Evolutionary conservation across 2,329 filamentous ascomycete genomes (phyloP).

Genomic region (Nemania abortiva): DNA sequence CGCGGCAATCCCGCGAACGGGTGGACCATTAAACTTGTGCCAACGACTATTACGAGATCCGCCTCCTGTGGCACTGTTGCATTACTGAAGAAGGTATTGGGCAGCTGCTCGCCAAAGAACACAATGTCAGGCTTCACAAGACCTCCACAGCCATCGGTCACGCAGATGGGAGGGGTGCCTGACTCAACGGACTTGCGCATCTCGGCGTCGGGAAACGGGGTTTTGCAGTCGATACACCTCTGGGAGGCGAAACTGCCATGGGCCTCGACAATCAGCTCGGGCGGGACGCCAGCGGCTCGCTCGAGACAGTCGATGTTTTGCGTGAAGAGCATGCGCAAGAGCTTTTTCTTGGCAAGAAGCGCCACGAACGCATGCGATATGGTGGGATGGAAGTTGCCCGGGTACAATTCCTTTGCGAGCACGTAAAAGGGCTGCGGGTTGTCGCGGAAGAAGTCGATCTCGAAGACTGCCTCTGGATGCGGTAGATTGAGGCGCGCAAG

Average conservation of each 20-base stretch:
- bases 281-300: conserved; percentile 84
- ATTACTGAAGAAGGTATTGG: conserved; percentile 71
- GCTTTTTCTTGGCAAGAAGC: conserved; percentile 81
- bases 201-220: conserved; percentile 74
- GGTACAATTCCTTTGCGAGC: conserved; percentile 91
- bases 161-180: conserved; percentile 78
- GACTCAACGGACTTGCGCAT: conserved; percentile 78
- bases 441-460: conserved; percentile 86
- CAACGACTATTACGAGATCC: conserved; percentile 86
- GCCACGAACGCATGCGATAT: conserved; percentile 90
- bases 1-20: conserved; percentile 87
- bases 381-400: conserved; percentile 88
- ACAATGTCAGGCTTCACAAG: conserved; percentile 95
- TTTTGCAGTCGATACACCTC: conserved; percentile 89
- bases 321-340: conserved; percentile 89
- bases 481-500: conserved; percentile 87
- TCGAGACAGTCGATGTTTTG: conserved; percentile 99
- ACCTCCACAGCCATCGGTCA: conserved; percentile 72
- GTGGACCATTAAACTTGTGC: conserved; percentile 87
- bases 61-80: conserved; percentile 67
- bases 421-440: conserved; percentile 93
- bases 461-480: conserved; percentile 92
- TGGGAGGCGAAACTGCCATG: conserved; percentile 95
- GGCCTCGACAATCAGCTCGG: conserved; percentile 86
- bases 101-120: conserved; percentile 81